Evolutionary conservation across 1,284 basidiomycete genomes (phyloP), one percentile per base, ranked within the genome.

Genomic region (Fomitiporia mediterranea): DNA sequence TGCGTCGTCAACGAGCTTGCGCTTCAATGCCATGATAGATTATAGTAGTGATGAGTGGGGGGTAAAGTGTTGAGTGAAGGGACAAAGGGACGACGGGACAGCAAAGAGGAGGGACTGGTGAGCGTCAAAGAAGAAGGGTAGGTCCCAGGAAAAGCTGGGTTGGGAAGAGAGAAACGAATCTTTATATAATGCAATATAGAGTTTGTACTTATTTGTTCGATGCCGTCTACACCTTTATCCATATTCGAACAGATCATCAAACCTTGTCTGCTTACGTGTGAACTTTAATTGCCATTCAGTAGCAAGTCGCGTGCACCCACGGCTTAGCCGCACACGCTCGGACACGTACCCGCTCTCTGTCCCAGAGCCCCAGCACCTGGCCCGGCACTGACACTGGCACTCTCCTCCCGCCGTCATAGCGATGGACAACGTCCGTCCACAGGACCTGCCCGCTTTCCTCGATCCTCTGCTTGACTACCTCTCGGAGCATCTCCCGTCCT

Each of bases 1-100:
- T 60, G 73, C 74, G 63, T 82, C 80, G 60, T 80, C 79, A 51
- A 83, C 81, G 56, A 87, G 76, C 72, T 90, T 90, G 67, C 88
- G 79, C 69, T 90, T 90, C 66, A 86, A 63, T 46, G 80, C 75
- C 85, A 89, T 53, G 47, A 40, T 52, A n/a, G 27, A 56, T 23
- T 19, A 43, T 28, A 66, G 62, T 68, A 66, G 44, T 55, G 61
- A 27, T 65, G 66, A 61, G 68, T 67, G 32, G 53, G 51, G 58
- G 46, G 35, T 38, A 37, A 40, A 47, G 32, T 37, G 23, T 35
- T 43, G 51, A 37, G 19, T 39, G 38, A 54, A 35, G 9, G 27
- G 66, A 69, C n/a, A n/a, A n/a, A n/a, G n/a, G n/a, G n/a, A n/a
- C n/a, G n/a, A n/a, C 4, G 66, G 61, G 25, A 66, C 66, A 13